phyloP scores from a whole-genome alignment of 2,329 filamentous ascomycete genomes.

The Colletotrichum coccodes region DNA sequence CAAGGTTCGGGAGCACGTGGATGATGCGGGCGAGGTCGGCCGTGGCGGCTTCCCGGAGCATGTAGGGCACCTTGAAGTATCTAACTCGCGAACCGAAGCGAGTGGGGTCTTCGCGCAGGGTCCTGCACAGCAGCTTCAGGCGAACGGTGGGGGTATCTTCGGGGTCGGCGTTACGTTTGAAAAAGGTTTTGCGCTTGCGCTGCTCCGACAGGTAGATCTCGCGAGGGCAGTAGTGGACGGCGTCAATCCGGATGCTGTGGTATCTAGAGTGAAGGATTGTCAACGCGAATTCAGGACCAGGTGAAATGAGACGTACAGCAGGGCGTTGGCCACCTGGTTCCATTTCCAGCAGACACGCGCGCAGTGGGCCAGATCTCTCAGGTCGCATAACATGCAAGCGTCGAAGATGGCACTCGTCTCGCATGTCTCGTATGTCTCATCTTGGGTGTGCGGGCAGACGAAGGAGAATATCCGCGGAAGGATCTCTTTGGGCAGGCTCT shows the following conservation, averaged over 20 bases:
- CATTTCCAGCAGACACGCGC: conserved; percentile 79
- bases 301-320: conserved; percentile 65
- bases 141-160: conserved; percentile 83
- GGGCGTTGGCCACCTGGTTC: conserved; percentile 61
- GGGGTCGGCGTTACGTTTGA: conserved; percentile 81
- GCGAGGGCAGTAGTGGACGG: conserved; percentile 92
- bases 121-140: conserved; percentile 81
- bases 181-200: conserved; percentile 78
- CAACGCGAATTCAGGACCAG: conserved; percentile 16
- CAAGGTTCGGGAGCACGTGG: conserved; percentile 84
- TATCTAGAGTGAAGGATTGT: conserved; percentile 65
- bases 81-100: conserved; percentile 76
- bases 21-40: conserved; percentile 87
- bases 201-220: conserved; percentile 84
- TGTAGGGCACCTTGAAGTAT: conserved; percentile 91
- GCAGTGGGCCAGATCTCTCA: conserved; percentile 87
- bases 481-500: conserved; percentile 72
- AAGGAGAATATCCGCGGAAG: conserved; percentile 81
- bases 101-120: conserved; percentile 80
- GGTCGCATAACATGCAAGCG: conserved; percentile 92
- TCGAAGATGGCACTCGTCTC: conserved; percentile 83
- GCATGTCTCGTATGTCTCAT: conserved; percentile 83
- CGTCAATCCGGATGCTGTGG: conserved; percentile 89
- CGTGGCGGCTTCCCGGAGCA: conserved; percentile 90
- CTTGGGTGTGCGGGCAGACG: conserved; percentile 84